Conservation (phyloP, 2,329 filamentous ascomycete genomes). For the Sarocladiaceae sp. region DNA sequence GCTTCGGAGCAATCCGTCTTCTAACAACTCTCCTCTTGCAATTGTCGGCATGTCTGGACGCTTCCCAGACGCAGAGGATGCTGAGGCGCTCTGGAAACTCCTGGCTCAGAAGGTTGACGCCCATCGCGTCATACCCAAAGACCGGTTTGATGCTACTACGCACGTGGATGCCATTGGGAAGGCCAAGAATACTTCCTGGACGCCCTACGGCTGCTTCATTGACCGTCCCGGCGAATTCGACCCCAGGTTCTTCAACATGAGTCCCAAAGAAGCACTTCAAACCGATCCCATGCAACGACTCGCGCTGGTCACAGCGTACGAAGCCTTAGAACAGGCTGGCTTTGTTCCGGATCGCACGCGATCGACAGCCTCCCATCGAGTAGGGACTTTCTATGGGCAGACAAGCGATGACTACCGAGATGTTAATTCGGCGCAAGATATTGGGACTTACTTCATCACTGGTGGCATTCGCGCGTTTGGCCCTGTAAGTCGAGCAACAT, state of each 20-base stretch:
- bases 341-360: slow-evolving; percentile 17
- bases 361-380: not conserved
- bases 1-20: too few relatives aligned
- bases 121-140: slow-evolving; percentile 52
- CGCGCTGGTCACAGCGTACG: slow-evolving; percentile 59
- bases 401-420: not conserved
- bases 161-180: slow-evolving; percentile 46
- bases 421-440: slow-evolving; percentile 10
- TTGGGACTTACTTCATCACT: slow-evolving; percentile 10
- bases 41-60: slow-evolving; percentile 61
- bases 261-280: slow-evolving; percentile 56
- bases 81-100: slow-evolving; percentile 30
- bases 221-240: slow-evolving; percentile 63
- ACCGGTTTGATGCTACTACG: slow-evolving; percentile 61
- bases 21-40: too few relatives aligned
- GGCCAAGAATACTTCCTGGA: not conserved
- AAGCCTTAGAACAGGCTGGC: slow-evolving; percentile 62
- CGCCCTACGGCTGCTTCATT: slow-evolving; percentile 37
- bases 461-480: not conserved
- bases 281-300: slow-evolving; percentile 64
- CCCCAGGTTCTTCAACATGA: slow-evolving; percentile 67
- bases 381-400: not conserved
- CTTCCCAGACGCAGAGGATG: slow-evolving; percentile 25
- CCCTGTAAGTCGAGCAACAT: too few relatives aligned
- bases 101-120: slow-evolving; percentile 57